Evolutionary conservation across 202 grass and related monocot species (phyloP).

Genomic region (Eragrostis tef): DNA sequence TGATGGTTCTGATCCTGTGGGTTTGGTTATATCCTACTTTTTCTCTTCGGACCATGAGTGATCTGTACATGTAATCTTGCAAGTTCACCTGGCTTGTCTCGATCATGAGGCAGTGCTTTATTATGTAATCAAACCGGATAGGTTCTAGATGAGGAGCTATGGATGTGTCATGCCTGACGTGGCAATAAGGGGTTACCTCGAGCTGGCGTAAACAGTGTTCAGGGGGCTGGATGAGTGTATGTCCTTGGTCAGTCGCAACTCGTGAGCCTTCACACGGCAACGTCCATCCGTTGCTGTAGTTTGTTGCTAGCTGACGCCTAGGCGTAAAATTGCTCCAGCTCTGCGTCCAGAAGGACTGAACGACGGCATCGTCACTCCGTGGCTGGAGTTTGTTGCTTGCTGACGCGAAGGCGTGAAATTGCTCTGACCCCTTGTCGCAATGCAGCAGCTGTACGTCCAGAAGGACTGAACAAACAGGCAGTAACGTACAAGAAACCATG

Average conservation of each 20-base stretch:
- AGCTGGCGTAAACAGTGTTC: too few relatives aligned
- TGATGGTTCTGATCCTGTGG: neutral
- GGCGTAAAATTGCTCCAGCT: neutral
- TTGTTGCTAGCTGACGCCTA: too few relatives aligned
- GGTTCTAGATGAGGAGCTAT: neutral
- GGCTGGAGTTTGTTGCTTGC: neutral
- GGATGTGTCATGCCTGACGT: neutral
- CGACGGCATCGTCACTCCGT: neutral
- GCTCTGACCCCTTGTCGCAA: neutral
- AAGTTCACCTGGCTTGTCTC: neutral
- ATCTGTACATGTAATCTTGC: neutral
- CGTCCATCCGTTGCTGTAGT: neutral
- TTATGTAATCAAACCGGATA: too few relatives aligned
- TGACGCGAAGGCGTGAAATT: too few relatives aligned
- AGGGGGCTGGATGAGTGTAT: too few relatives aligned
- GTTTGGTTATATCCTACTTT: neutral
- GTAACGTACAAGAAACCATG: neutral
- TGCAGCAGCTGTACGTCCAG: neutral
- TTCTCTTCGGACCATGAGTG: neutral
- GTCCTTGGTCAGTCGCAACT: too few relatives aligned
- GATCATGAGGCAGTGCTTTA: neutral
- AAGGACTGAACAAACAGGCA: neutral
- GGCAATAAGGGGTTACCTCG: too few relatives aligned
- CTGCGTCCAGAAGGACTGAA: neutral
- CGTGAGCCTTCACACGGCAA: neutral